Conservation (phyloP, 257 asterid species). For the Gentiana dahurica region DNA sequence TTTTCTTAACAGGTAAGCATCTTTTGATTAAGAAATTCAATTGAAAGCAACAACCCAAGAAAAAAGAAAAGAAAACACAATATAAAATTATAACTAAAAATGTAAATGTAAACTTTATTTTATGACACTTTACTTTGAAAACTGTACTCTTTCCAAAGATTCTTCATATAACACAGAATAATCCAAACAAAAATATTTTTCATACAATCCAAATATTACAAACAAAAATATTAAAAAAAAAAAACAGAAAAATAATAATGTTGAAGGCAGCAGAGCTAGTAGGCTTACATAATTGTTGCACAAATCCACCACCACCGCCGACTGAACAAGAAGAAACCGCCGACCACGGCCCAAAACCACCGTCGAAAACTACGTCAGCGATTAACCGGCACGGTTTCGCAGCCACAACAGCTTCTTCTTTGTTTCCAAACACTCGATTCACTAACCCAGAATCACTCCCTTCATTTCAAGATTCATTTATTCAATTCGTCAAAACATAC, state of each 20-base stretch:
- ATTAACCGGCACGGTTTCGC: constrained; percentile 47
- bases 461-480: constrained; percentile 47
- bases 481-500: constrained; percentile 50
- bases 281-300: constrained; percentile 51
- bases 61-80: background rate
- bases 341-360: constrained; percentile 16
- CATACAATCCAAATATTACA: background rate
- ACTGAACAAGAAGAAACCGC: background rate
- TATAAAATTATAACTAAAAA: too few relatives aligned
- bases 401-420: constrained; percentile 36
- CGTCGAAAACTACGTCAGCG: constrained; percentile 40
- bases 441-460: constrained; percentile 80
- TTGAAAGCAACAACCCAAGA: constrained; percentile 9
- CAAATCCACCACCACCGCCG: constrained; percentile 20
- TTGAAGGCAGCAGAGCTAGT: constrained; percentile 32
- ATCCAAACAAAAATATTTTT: too few relatives aligned
- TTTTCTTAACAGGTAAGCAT: constrained; percentile 43
- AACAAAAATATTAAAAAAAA: background rate
- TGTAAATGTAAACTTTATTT: too few relatives aligned
- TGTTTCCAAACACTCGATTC: constrained; percentile 58
- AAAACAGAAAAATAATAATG: constrained; percentile 11
- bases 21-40: constrained; percentile 15
- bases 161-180: background rate
- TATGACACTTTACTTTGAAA: too few relatives aligned
- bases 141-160: too few relatives aligned